Percentiles rank a stretch among this genome's conserved stretches.
phyloP scores from a whole-genome alignment of 352 stramenopile genomes.

The Pseudoperonospora humuli region DNA sequence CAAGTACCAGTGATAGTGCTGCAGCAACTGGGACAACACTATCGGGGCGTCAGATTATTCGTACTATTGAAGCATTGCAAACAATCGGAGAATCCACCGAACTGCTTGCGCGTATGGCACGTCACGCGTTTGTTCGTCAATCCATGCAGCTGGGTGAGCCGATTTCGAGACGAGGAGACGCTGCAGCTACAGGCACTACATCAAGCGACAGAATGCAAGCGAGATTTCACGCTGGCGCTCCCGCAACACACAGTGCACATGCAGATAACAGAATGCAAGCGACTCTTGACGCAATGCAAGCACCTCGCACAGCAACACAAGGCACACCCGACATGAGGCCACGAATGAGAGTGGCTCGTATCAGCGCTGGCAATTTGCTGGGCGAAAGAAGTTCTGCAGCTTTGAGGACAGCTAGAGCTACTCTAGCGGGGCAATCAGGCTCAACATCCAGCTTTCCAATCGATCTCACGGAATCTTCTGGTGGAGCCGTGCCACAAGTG shows the following conservation, averaged over 20 bases:
- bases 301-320: constrained; percentile 4
- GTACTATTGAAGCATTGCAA: constrained; percentile 47
- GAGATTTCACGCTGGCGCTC: constrained; percentile 1
- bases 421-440: neutral
- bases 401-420: neutral
- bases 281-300: constrained; percentile 6
- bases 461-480: constrained; percentile 7
- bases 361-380: constrained; percentile 12
- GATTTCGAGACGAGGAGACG: constrained; percentile 7
- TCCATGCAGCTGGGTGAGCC: constrained; percentile 21
- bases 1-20: neutral
- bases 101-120: constrained; percentile 38
- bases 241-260: neutral
- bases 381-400: neutral
- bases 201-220: constrained; percentile 4
- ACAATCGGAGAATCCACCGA: constrained; percentile 45
- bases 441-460: constrained; percentile 14
- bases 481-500: neutral
- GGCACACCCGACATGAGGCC: constrained; percentile 6
- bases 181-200: neutral
- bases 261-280: constrained; percentile 1
- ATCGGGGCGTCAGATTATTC: constrained; percentile 22
- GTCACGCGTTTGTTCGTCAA: constrained; percentile 45
- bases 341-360: constrained; percentile 14
- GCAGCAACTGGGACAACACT: constrained; percentile 2